Evolutionary conservation across 2,329 filamentous ascomycete genomes (phyloP).

Genomic region (Neonectria neomacrospora): DNA sequence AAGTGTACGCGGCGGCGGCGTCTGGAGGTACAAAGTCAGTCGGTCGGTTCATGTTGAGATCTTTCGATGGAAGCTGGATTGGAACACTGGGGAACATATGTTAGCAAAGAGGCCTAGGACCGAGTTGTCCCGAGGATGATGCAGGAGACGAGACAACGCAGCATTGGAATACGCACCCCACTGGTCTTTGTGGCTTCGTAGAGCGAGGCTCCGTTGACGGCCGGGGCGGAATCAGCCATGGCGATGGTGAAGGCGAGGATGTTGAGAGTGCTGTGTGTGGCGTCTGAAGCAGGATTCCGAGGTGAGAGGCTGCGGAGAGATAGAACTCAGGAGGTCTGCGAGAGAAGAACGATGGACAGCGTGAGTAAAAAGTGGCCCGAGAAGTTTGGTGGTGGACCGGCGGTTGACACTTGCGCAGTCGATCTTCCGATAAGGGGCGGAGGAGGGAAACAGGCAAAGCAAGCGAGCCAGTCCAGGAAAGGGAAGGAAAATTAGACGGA

Average conservation of each 20-base stretch:
- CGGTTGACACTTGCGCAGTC: constrained; percentile 21
- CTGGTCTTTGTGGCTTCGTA: constrained; percentile 62
- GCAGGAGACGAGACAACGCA: constrained; percentile 18
- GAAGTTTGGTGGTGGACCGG: constrained; percentile 30
- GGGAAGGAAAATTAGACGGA: constrained; percentile 20
- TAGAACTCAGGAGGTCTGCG: constrained; percentile 27
- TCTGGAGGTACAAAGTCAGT: constrained; percentile 54
- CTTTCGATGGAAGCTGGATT: constrained; percentile 16
- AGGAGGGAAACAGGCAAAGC: constrained; percentile 40
- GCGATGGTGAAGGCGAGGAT: background rate
- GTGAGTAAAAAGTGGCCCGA: constrained; percentile 45
- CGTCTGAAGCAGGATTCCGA: constrained; percentile 5
- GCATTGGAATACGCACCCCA: constrained; percentile 56
- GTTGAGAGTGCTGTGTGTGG: background rate
- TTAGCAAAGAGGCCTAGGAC: constrained; percentile 38
- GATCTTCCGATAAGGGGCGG: constrained; percentile 40
- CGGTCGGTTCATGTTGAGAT: constrained; percentile 11
- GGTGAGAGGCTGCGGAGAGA: constrained; percentile 7
- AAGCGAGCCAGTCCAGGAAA: constrained; percentile 39
- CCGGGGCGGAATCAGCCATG: constrained; percentile 46
- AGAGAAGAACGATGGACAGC: constrained; percentile 35
- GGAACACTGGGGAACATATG: constrained; percentile 26
- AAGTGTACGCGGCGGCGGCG: constrained; percentile 60
- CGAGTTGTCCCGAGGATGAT: constrained; percentile 24
- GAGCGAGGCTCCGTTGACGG: constrained; percentile 60